phyloP scores from a whole-genome alignment of 2,329 filamentous ascomycete genomes.

The Herpotrichia juniperi region DNA sequence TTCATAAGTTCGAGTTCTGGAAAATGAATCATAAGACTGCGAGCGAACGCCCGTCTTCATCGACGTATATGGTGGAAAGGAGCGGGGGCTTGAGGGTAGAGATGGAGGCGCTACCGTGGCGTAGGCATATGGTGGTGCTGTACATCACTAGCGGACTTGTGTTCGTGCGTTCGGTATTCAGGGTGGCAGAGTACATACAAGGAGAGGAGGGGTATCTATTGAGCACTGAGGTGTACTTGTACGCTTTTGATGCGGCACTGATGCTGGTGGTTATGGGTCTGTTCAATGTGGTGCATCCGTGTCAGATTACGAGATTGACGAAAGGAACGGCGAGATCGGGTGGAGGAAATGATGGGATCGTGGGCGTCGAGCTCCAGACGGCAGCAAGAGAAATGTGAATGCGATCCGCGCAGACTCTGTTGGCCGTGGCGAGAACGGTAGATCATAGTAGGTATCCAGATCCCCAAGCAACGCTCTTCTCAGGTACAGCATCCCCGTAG shows the following conservation, averaged over 20 bases:
- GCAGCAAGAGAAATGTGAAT: too few relatives aligned
- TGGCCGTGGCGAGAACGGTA: too few relatives aligned
- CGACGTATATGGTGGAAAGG: neutral
- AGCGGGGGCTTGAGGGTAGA: too few relatives aligned
- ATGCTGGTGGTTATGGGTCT: constrained; percentile 51
- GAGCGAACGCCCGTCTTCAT: too few relatives aligned
- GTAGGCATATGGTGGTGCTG: constrained; percentile 48
- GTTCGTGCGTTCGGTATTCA: constrained; percentile 55
- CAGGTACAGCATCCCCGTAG: too few relatives aligned
- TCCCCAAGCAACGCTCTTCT: too few relatives aligned
- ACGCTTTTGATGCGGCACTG: constrained; percentile 52
- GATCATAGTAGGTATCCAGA: too few relatives aligned
- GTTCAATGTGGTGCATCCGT: constrained; percentile 48
- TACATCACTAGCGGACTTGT: constrained; percentile 55
- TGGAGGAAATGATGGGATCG: too few relatives aligned
- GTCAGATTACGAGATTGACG: constrained; percentile 25
- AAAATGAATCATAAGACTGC: neutral
- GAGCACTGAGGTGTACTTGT: constrained; percentile 50
- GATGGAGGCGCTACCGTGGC: constrained; percentile 24
- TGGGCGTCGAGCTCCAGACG: too few relatives aligned
- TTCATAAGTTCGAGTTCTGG: neutral
- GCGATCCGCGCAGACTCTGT: too few relatives aligned
- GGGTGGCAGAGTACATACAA: constrained; percentile 55
- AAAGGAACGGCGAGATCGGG: too few relatives aligned
- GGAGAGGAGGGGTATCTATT: constrained; percentile 55